Evolutionary conservation across 2,329 filamentous ascomycete genomes (phyloP), one percentile per base, ranked within the genome.

Genomic region (Pyrenophora tritici-repentis): DNA sequence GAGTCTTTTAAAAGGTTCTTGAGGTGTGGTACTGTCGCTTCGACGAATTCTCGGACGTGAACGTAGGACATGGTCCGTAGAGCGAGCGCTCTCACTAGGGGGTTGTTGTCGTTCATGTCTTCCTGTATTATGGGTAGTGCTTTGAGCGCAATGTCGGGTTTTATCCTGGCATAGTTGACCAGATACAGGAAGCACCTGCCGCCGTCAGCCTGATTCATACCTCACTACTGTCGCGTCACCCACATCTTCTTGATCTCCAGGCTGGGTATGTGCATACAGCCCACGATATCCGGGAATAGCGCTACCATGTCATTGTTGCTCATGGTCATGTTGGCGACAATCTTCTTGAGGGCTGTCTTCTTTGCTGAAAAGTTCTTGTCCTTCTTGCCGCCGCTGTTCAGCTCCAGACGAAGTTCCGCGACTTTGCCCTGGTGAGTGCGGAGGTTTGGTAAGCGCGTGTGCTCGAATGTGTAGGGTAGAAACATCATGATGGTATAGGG

Each of bases 261-360:
- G 67, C 89, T 96, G 44, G 87, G 88, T 56, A 99, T 90, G 65
- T 90, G 86, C 94, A 99, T 99, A 80, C 93, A 97, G 57, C 82
- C 86, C 64, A 99, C 90, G 53, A 99, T 89, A 72, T 99, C 94
- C 14, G 93, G 91, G 66, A 99, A 99, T 44, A 99, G 81, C 33
- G 91, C 91, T 47, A 97, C 89, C 94, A 99, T 99, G 75, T 99
- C 94, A 71, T 97, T 99, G 78, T 99, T 99, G 84, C 93, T 97
- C 94, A 99, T 99, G 60, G 94, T 99, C 94, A 99, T 99, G 74
- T 99, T 99, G 73, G 94, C 94, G 66, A 99, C 94, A 64, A 99
- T 97, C 83, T 97, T 97, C 83, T 99, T 99, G 58, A 99, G 83
- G 9, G 94, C 92, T 71, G 97, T 95, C 84, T 97, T 97, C 82